Conservation (phyloP, 441 rosid species). For the Jatropha multifida region DNA sequence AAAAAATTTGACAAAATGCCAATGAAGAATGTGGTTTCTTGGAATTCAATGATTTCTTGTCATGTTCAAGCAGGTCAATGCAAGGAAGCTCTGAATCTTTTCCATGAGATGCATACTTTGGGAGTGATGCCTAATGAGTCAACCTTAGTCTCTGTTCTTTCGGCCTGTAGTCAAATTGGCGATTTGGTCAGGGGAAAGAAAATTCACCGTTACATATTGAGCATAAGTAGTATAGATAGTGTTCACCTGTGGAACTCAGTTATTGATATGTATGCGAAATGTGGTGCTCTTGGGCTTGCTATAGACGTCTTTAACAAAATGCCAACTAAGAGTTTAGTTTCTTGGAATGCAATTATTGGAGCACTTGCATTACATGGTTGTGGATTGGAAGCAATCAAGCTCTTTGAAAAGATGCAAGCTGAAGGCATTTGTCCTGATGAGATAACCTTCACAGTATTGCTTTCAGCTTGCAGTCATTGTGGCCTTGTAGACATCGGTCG, state of each 20-base stretch:
- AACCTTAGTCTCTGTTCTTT: constrained; percentile 23
- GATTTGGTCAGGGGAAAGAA: constrained; percentile 20
- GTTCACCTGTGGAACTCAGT: constrained; percentile 19
- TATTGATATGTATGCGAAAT: constrained; percentile 25
- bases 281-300: constrained; percentile 11
- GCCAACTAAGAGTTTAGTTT: constrained; percentile 54
- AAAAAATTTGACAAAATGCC: constrained; percentile 36
- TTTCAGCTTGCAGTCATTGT: constrained; percentile 62
- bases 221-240: background rate
- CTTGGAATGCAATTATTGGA: constrained; percentile 61
- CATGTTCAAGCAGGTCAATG: constrained; percentile 15
- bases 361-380: constrained; percentile 59
- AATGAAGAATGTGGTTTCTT: constrained; percentile 23
- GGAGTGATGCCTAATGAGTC: constrained; percentile 21
- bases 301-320: constrained; percentile 44
- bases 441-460: constrained; percentile 54
- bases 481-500: constrained; percentile 57
- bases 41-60: constrained; percentile 27
- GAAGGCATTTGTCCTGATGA: constrained; percentile 51
- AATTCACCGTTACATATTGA: constrained; percentile 10
- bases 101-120: constrained; percentile 17
- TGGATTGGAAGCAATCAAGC: constrained; percentile 46
- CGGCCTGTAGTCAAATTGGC: constrained; percentile 24
- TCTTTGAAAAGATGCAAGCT: constrained; percentile 51
- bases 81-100: constrained; percentile 14